Evolutionary conservation across 257 asterid species (phyloP).

Genomic region (Solanum ahanhuiri): DNA sequence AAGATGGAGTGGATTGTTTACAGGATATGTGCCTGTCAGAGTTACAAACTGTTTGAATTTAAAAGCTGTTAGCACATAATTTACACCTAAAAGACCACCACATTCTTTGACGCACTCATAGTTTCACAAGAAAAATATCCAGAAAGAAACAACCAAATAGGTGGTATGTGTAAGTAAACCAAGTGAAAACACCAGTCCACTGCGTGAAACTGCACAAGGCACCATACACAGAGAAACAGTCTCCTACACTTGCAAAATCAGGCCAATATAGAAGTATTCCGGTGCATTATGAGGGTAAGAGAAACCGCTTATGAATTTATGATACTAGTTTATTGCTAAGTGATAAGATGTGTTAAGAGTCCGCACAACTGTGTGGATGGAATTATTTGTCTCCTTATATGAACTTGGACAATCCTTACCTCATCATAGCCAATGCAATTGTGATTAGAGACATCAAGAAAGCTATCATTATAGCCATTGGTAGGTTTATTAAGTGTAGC

Average conservation of each 20-base stretch:
- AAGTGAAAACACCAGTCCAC: background rate
- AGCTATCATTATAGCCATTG: background rate
- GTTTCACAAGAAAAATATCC: background rate
- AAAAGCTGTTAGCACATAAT: background rate
- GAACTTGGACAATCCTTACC: background rate
- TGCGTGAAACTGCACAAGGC: background rate
- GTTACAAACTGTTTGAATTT: background rate
- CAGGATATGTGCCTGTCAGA: background rate
- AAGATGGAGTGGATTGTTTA: background rate
- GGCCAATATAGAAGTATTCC: background rate
- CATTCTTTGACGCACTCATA: background rate
- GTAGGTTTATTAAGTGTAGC: background rate
- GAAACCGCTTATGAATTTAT: background rate
- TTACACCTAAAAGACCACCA: background rate
- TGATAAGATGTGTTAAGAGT: background rate
- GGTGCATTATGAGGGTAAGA: background rate
- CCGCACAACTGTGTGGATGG: background rate
- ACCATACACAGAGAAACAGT: background rate
- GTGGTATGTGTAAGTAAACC: background rate
- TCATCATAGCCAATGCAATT: background rate
- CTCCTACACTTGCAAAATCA: background rate
- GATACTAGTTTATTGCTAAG: background rate
- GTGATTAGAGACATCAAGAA: background rate
- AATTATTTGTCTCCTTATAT: background rate
- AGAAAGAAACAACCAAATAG: background rate